These are phyloP conservation scores for Phyllachora maydis DNA, from an alignment of 2,329 filamentous ascomycete species.

Conservation along the genomic window DNA sequence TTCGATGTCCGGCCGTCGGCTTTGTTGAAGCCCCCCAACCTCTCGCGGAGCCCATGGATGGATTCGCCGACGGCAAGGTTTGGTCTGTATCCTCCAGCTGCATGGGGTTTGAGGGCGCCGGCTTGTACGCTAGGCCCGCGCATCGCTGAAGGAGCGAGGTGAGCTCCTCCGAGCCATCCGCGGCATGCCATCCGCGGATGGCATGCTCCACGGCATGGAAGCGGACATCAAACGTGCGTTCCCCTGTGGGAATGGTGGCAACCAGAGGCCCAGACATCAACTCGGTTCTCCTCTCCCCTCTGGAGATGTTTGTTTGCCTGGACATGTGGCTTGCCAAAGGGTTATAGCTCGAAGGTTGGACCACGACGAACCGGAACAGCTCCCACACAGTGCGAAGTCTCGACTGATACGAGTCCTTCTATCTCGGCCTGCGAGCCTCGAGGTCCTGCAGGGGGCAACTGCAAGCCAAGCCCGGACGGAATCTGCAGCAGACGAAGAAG, in stretches of 20 bases:
- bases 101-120: constrained; percentile 27
- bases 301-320: constrained; percentile 17
- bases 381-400: constrained; percentile 36
- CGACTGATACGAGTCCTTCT: constrained; percentile 37
- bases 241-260: constrained; percentile 24
- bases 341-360: constrained; percentile 37
- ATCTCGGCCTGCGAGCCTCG: constrained; percentile 30
- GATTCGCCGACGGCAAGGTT: constrained; percentile 38
- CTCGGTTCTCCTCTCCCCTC: constrained; percentile 21
- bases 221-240: constrained; percentile 30
- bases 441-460: constrained; percentile 17
- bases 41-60: constrained; percentile 54
- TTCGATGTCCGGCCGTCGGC: constrained; percentile 47
- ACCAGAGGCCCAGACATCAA: constrained; percentile 27
- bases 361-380: constrained; percentile 25
- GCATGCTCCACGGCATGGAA: too few relatives aligned
- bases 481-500: too few relatives aligned
- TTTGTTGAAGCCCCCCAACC: constrained; percentile 60
- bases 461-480: neutral
- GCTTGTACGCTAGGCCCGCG: constrained; percentile 34
- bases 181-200: too few relatives aligned
- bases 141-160: constrained; percentile 33
- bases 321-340: constrained; percentile 22
- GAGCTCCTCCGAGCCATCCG: constrained; percentile 23
- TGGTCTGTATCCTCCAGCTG: constrained; percentile 33